Percentiles rank a stretch among this genome's conserved stretches.
Evolutionary conservation across 306 rosid genomes (phyloP).

Genomic region (Acacia crassicarpa): DNA sequence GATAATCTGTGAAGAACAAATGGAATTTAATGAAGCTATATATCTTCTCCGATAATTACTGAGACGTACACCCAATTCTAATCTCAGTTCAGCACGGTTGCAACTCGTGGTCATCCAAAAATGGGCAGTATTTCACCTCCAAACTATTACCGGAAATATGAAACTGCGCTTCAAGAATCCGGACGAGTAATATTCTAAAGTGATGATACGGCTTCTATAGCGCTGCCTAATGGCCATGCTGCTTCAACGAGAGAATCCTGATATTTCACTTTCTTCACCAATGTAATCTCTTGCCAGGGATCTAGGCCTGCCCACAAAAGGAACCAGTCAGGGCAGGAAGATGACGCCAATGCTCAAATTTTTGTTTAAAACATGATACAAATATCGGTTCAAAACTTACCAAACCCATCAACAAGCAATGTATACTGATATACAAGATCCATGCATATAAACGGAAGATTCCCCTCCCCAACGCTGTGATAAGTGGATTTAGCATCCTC

Average conservation of each 20-base stretch:
- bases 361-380: neutral
- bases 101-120: slow-evolving; percentile 24
- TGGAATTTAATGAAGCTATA: slow-evolving; percentile 30
- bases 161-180: slow-evolving; percentile 12
- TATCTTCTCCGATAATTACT: slow-evolving; percentile 28
- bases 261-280: slow-evolving; percentile 84
- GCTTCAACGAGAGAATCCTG: slow-evolving; percentile 78
- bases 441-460: slow-evolving; percentile 83
- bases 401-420: slow-evolving; percentile 79
- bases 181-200: slow-evolving; percentile 32
- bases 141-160: neutral
- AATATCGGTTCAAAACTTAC: slow-evolving; percentile 41
- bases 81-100: slow-evolving; percentile 8
- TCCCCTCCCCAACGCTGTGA: slow-evolving; percentile 49
- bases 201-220: slow-evolving; percentile 90
- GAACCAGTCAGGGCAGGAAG: neutral
- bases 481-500: slow-evolving; percentile 59
- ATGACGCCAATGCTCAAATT: slow-evolving; percentile 8
- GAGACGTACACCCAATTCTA: slow-evolving; percentile 6
- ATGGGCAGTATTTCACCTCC: slow-evolving; percentile 23
- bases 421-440: slow-evolving; percentile 86
- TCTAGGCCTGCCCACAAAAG: slow-evolving; percentile 58
- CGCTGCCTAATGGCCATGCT: slow-evolving; percentile 99
- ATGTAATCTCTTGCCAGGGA: slow-evolving; percentile 79
- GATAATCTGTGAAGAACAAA: slow-evolving; percentile 24